phyloP scores from a whole-genome alignment of 352 stramenopile species.

The Phytophthora sp. region DNA sequence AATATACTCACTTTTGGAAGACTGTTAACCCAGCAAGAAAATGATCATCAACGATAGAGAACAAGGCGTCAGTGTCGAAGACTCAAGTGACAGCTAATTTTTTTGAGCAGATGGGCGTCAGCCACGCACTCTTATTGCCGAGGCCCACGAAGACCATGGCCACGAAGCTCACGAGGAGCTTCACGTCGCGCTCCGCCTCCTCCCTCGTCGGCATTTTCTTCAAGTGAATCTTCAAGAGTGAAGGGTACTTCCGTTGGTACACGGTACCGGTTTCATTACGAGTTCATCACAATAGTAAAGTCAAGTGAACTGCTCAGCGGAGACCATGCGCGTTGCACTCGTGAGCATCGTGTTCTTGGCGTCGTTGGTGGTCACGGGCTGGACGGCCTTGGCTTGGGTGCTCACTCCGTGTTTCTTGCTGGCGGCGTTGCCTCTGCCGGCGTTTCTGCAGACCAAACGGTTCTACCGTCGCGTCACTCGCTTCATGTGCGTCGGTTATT shows the following conservation, averaged over 20 bases:
- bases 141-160: constrained; percentile 85
- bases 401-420: constrained; percentile 68
- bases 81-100: background rate
- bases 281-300: background rate
- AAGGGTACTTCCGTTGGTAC: constrained; percentile 11
- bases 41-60: constrained; percentile 6
- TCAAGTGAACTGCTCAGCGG: background rate
- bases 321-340: constrained; percentile 48
- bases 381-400: constrained; percentile 55
- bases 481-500: constrained; percentile 50
- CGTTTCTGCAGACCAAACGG: constrained; percentile 28
- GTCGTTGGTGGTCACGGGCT: constrained; percentile 61
- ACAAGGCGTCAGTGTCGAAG: constrained; percentile 58
- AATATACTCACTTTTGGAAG: constrained; percentile 49
- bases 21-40: constrained; percentile 29
- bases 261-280: constrained; percentile 5
- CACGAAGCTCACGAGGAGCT: constrained; percentile 83
- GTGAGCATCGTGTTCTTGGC: constrained; percentile 56
- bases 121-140: constrained; percentile 81
- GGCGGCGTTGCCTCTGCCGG: constrained; percentile 39
- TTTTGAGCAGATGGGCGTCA: background rate
- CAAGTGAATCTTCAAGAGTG: constrained; percentile 23
- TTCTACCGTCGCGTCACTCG: constrained; percentile 62
- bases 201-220: constrained; percentile 32
- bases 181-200: constrained; percentile 52